These are phyloP conservation scores for Agapanthus africanus DNA, from an alignment of 106 monocot species.

Conservation along the genomic window DNA sequence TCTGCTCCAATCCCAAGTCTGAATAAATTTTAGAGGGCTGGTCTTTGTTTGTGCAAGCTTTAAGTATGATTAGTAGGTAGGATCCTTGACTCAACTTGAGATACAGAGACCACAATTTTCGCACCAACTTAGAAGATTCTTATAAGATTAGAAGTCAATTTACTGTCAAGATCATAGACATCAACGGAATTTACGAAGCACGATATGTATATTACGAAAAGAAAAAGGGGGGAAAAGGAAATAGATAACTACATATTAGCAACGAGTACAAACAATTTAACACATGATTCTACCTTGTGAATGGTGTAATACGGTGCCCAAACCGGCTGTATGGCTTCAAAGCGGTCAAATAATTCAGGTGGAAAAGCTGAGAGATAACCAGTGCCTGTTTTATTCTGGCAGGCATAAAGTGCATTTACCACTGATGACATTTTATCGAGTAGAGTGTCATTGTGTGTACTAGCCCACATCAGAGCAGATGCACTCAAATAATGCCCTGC, in stretches of 20 bases:
- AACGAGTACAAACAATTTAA: neutral
- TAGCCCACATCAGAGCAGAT: constrained; percentile 87
- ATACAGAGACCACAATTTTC: too few species aligned
- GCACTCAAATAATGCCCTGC: constrained; percentile 98
- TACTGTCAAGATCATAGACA: neutral
- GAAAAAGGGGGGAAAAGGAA: neutral
- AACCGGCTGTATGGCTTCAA: constrained; percentile 59
- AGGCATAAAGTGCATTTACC: constrained; percentile 58
- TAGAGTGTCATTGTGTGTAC: constrained; percentile 66
- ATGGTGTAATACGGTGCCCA: constrained; percentile 99
- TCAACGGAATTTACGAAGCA: neutral
- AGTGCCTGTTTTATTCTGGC: constrained; percentile 80
- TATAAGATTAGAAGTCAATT: neutral
- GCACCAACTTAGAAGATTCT: neutral
- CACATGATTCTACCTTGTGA: constrained; percentile 59
- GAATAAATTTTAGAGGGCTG: too few species aligned
- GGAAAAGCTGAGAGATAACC: constrained; percentile 98
- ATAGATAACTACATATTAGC: too few species aligned
- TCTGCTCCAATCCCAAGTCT: too few species aligned
- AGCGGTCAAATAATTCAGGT: constrained; percentile 75
- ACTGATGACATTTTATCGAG: constrained; percentile 58
- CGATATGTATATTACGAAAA: neutral
- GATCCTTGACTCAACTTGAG: too few species aligned
- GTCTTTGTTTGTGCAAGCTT: too few species aligned
- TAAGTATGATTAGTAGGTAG: too few species aligned